Evolutionary conservation across 768 basidiomycete species (phyloP).

Genomic region (Rubroboletus pulcherrimus): DNA sequence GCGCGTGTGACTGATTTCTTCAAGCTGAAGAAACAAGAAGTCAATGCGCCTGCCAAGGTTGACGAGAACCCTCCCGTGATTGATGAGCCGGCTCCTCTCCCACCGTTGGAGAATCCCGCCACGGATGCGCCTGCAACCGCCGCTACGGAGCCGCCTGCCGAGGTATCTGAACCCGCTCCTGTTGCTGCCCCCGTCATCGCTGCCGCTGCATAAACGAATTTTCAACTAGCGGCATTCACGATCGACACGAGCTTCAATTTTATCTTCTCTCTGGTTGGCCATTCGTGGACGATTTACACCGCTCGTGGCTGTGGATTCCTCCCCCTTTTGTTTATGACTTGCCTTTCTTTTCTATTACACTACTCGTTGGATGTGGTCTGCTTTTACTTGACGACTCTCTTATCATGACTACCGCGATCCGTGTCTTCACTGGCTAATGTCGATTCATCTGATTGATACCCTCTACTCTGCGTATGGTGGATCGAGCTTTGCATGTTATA

Average conservation of each 20-base stretch:
- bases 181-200: conserved; percentile 66
- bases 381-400: conserved; percentile 54
- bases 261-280: conserved; percentile 33
- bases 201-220: conserved; percentile 65
- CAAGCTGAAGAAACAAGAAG: conserved; percentile 67
- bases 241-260: conserved; percentile 45
- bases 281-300: conserved; percentile 36
- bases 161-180: conserved; percentile 37
- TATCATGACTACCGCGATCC: conserved; percentile 63
- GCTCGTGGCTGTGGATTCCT: conserved; percentile 36
- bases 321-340: conserved; percentile 33
- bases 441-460: conserved; percentile 64
- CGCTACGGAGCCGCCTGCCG: conserved; percentile 34
- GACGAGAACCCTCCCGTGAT: conserved; percentile 88
- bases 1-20: conserved; percentile 80
- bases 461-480: conserved; percentile 30
- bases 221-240: conserved; percentile 28
- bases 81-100: conserved; percentile 76
- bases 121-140: conserved; percentile 40
- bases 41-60: conserved; percentile 70
- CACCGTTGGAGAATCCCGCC: conserved; percentile 80
- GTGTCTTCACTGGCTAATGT: conserved; percentile 61
- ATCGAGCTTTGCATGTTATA: conserved; percentile 31
- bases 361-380: conserved; percentile 60
- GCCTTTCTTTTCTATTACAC: conserved; percentile 34